Base-by-base conservation (phyloP, 2,329 filamentous ascomycete species). In the Camillea tinctor region DNA sequence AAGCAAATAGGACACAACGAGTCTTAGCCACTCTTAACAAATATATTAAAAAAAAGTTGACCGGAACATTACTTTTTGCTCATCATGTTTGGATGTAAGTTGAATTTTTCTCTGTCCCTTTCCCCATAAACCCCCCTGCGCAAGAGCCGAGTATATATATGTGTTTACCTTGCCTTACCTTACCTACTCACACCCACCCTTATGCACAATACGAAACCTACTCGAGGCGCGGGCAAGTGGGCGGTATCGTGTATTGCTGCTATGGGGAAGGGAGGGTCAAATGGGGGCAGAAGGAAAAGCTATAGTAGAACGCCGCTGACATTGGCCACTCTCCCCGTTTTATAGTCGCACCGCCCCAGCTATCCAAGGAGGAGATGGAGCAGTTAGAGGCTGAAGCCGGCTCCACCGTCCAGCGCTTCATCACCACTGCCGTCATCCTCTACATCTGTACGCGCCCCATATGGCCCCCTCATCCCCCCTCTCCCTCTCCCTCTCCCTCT, bases 361-460 rank as follows among this genome's bases (percentile, higher is more conserved):
- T 87, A 70, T 86, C 86, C 60, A 79, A 84, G 60, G 87, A 88
- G 75, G 89, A 93, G 83, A 83, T 93, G 73, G 83, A 82, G 72
- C 80, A 81, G 71, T 83, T 88, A 74, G 90, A 93, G 81, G 80
- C 81, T 61, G 84, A 89, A 74, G 90, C 91, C 55, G 80, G 79
- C 70, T 81, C 82, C 68, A 89, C 88, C 55, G 80, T 94, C 67
- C 87, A 90, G 78, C 83, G 81, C 69, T 89, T 89, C 63, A 73
- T 88, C 58, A 82, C 85, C 48, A 86, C 86, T 17, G 88, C 87
- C 64, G 80, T 88, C 48, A 75, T 90, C 54, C 82, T 95, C 54
- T 94, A 94, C 74, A 78, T 95, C 62, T 92, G 91, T 95, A 86
- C 59, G 89, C 73, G 8, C n/a, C 44, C 19, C 20, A n/a, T n/a